Evolutionary conservation across 2,329 filamentous ascomycete genomes (phyloP).

Genomic region (Scytalidium lignicola): DNA sequence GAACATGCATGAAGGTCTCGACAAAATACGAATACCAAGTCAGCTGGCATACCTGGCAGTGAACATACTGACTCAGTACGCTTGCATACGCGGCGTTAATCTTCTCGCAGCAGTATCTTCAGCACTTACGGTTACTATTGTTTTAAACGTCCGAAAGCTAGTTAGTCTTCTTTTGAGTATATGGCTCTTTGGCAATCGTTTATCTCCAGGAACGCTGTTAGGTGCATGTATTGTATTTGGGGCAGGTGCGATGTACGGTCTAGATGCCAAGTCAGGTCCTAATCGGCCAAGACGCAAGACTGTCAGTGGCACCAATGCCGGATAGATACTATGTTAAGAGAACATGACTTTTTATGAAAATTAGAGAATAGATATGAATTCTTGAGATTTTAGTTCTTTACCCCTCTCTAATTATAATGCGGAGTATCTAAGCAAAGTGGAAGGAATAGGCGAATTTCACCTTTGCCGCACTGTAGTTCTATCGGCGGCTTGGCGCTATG

Average conservation of each 20-base stretch:
- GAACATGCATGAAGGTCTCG: constrained; percentile 31
- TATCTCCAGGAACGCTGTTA: constrained; percentile 70
- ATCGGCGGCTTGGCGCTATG: background rate
- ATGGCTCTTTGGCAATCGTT: constrained; percentile 83
- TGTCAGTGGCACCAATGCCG: constrained; percentile 16
- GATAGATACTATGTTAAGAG: constrained; percentile 14
- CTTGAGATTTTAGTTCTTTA: background rate
- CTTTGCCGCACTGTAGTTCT: background rate
- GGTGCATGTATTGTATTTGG: constrained; percentile 85
- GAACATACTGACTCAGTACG: constrained; percentile 86
- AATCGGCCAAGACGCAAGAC: constrained; percentile 23
- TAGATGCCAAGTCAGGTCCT: constrained; percentile 48
- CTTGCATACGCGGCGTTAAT: constrained; percentile 94
- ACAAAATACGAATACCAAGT: constrained; percentile 49
- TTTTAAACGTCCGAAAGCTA: constrained; percentile 90
- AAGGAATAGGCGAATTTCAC: background rate
- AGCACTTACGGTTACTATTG: constrained; percentile 92
- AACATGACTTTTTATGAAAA: constrained; percentile 1
- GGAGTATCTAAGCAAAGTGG: background rate
- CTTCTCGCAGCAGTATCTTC: constrained; percentile 84
- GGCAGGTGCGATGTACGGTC: constrained; percentile 84
- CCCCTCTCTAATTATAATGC: background rate
- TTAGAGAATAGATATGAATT: constrained; percentile 3
- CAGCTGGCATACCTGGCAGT: constrained; percentile 66
- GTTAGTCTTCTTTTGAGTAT: constrained; percentile 89